Conservation (phyloP, 345 rosid species). For the Draba incana region DNA sequence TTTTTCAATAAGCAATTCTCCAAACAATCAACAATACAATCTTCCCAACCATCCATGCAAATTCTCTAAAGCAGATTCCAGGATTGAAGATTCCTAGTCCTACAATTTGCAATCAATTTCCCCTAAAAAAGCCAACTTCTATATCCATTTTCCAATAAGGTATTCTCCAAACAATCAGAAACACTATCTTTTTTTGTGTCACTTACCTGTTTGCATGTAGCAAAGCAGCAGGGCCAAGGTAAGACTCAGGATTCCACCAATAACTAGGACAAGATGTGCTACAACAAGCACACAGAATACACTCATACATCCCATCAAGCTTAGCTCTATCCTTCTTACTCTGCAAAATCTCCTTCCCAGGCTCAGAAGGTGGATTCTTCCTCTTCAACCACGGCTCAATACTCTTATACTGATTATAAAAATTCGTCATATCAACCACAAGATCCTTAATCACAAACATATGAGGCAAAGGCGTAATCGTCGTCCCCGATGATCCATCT, state of each 20-base stretch:
- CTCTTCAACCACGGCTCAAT: constrained; percentile 99
- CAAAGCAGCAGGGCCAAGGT: constrained; percentile 95
- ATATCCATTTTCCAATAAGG: too few species aligned
- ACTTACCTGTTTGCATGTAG: constrained; percentile 89
- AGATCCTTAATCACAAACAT: constrained; percentile 97
- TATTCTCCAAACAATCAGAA: too few species aligned
- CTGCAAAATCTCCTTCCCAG: constrained; percentile 91
- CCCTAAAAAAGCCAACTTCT: too few species aligned
- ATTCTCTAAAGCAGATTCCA: too few species aligned
- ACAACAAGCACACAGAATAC: constrained; percentile 95
- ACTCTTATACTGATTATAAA: constrained; percentile 96
- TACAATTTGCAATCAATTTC: too few species aligned
- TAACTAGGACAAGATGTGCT: constrained; percentile 98
- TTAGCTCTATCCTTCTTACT: constrained; percentile 91
- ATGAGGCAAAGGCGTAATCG: constrained; percentile 88
- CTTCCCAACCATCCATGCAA: too few species aligned
- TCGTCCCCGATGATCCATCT: constrained; percentile 44
- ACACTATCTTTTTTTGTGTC: too few species aligned
- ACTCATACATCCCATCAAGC: constrained; percentile 99
- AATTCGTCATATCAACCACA: constrained; percentile 97
- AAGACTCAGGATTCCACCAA: constrained; percentile 99
- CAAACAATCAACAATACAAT: too few species aligned
- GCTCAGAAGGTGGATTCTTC: constrained; percentile 61
- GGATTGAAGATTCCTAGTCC: too few species aligned
- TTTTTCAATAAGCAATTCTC: too few species aligned